Conservation (phyloP, 805 yeast genomes). For the Hanseniaspora valbyensis region DNA sequence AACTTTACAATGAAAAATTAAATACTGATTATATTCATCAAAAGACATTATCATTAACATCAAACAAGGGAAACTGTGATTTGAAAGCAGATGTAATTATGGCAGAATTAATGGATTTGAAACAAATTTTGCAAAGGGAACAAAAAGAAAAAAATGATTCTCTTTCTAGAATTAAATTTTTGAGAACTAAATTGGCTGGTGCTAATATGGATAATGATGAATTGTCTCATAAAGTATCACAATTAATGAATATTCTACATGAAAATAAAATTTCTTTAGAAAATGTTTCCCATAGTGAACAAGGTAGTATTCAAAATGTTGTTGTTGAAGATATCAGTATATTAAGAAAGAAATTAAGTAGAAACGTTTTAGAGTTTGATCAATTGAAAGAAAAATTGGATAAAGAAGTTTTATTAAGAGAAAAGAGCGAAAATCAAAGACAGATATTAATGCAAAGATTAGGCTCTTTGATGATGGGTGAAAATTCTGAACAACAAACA, state of each 20-base stretch:
- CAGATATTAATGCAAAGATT: slow-evolving; percentile 15
- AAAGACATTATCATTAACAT: slow-evolving; percentile 26
- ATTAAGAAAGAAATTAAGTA: slow-evolving; percentile 5
- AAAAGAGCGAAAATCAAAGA: slow-evolving; percentile 42
- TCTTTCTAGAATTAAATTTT: slow-evolving; percentile 45
- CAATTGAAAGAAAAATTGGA: slow-evolving; percentile 39
- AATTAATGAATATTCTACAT: slow-evolving; percentile 26
- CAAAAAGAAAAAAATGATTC: slow-evolving; percentile 35
- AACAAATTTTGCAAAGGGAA: slow-evolving; percentile 40
- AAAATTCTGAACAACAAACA: not conserved
- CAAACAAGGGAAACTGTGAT: slow-evolving; percentile 26
- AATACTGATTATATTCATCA: slow-evolving; percentile 26
- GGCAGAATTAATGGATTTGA: slow-evolving; percentile 42
- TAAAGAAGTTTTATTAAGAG: slow-evolving; percentile 40
- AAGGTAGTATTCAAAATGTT: no score
- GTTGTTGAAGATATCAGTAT: slow-evolving; percentile 23
- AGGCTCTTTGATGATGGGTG: not conserved
- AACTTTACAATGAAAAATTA: slow-evolving; percentile 26
- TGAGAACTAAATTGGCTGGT: slow-evolving; percentile 56
- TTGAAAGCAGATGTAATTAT: slow-evolving; percentile 29
- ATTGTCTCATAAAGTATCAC: slow-evolving; percentile 34
- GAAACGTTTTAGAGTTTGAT: slow-evolving; percentile 34
- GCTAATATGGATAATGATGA: slow-evolving; percentile 49
- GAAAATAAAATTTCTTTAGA: slow-evolving; percentile 24
- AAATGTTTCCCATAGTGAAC: slow-evolving; percentile 21